Evolutionary conservation across 225 moss, liverwort and hornwort genomes (phyloP).

Genomic region (Sphagnum contortum): DNA sequence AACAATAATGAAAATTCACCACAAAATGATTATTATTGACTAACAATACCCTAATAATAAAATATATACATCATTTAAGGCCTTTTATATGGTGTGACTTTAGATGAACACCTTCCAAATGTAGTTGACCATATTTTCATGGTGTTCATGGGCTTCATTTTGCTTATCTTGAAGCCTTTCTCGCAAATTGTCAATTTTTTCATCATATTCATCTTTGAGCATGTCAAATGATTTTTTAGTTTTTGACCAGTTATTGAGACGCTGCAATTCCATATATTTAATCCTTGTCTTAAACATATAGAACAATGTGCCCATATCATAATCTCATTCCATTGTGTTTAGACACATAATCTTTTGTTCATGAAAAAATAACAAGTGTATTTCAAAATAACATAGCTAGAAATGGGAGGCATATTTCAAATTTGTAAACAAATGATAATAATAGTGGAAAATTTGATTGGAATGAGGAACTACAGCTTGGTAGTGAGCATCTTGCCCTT

Average conservation of each 20-base stretch:
- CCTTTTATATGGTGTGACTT: no score
- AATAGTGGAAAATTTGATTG: no score
- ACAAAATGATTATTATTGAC: no score
- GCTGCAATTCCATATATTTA: slow-evolving; percentile 21
- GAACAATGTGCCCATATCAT: no score
- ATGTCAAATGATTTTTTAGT: slow-evolving; percentile 44
- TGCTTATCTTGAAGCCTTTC: slow-evolving; percentile 44
- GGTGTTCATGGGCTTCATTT: slow-evolving; percentile 48
- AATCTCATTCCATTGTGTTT: neutral
- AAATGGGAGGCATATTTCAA: no score
- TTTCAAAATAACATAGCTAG: neutral
- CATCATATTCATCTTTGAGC: slow-evolving; percentile 36
- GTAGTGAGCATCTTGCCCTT: slow-evolving; percentile 73
- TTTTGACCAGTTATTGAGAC: slow-evolving; percentile 53
- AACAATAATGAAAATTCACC: no score
- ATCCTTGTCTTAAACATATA: neutral
- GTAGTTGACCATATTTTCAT: slow-evolving; percentile 47
- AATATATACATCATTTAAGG: no score
- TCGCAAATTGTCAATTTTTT: slow-evolving; percentile 43
- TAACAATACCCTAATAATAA: no score
- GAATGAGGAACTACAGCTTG: slow-evolving; percentile 41
- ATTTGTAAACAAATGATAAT: no score
- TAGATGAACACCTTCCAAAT: slow-evolving; percentile 45
- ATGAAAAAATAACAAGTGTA: neutral
- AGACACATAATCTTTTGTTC: neutral